A percentile compares a stretch with the other conserved stretches of the same genome.
Evolutionary conservation across 495 filamentous ascomycete species (phyloP).

Genomic region (Aspergillus bertholletiae): DNA sequence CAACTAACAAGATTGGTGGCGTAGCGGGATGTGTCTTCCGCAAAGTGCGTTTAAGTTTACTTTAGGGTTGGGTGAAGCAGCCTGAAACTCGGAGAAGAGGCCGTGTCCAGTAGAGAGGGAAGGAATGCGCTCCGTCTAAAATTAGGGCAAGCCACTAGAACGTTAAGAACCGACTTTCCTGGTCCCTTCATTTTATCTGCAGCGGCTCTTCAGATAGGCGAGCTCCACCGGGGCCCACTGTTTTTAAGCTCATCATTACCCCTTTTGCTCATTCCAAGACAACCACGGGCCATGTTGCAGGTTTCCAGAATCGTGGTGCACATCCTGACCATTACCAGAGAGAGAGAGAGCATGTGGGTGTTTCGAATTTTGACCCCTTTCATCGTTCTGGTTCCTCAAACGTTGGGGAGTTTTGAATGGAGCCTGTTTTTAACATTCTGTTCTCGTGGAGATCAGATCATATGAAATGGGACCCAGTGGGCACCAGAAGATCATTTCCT

Average conservation of each 20-base stretch:
- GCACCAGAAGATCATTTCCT: constrained; percentile 2
- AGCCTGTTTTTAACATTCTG: neutral
- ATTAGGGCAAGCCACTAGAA: neutral
- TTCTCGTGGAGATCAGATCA: neutral
- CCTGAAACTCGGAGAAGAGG: neutral
- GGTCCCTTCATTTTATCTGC: neutral
- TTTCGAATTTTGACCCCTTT: neutral
- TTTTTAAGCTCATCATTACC: neutral
- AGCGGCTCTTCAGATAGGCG: neutral
- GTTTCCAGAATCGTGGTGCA: neutral
- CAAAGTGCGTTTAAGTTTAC: neutral
- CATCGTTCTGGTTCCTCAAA: neutral
- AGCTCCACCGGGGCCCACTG: neutral
- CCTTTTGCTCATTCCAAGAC: neutral
- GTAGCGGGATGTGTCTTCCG: neutral
- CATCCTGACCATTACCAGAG: neutral
- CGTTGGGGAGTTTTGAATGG: neutral
- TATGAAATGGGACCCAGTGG: neutral
- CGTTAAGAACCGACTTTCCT: neutral
- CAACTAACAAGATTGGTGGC: neutral
- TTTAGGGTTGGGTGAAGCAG: neutral
- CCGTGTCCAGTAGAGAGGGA: neutral
- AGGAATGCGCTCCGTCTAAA: neutral
- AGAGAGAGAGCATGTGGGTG: neutral
- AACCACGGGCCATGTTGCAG: neutral